phyloP scores from a whole-genome alignment of 2,329 filamentous ascomycete species.

The Cytospora paraplurivora region DNA sequence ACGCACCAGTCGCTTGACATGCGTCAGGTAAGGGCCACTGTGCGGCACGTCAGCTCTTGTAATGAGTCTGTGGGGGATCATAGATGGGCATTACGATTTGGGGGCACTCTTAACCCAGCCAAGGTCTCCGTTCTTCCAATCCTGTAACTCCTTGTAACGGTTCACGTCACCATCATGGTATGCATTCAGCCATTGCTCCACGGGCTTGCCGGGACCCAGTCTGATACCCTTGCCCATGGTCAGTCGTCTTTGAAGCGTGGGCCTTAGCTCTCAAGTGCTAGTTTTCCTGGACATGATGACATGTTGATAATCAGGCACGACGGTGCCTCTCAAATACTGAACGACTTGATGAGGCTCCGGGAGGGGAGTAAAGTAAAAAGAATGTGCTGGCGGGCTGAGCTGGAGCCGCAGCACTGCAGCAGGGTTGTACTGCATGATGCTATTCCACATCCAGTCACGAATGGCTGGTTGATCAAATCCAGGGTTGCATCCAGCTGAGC shows the following conservation, averaged over 20 bases:
- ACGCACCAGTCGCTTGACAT: constrained; percentile 11
- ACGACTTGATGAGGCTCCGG: constrained; percentile 15
- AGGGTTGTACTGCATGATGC: constrained; percentile 25
- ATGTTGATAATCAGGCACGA: neutral
- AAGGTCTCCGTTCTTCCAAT: neutral
- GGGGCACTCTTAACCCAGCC: constrained; percentile 6
- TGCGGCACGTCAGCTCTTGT: neutral
- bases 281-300: neutral
- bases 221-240: constrained; percentile 11
- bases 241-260: neutral
- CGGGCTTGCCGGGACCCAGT: constrained; percentile 12
- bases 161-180: constrained; percentile 25
- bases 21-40: constrained; percentile 20
- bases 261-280: neutral
- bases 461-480: constrained; percentile 15
- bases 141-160: neutral
- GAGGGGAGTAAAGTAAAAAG: constrained; percentile 5
- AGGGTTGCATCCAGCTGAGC: constrained; percentile 3
- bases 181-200: constrained; percentile 24
- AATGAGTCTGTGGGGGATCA: neutral
- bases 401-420: constrained; percentile 17
- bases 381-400: constrained; percentile 3
- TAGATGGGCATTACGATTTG: neutral
- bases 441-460: constrained; percentile 22
- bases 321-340: neutral